Conservation (phyloP, 1,284 basidiomycete genomes). For the Cerrena zonata region DNA sequence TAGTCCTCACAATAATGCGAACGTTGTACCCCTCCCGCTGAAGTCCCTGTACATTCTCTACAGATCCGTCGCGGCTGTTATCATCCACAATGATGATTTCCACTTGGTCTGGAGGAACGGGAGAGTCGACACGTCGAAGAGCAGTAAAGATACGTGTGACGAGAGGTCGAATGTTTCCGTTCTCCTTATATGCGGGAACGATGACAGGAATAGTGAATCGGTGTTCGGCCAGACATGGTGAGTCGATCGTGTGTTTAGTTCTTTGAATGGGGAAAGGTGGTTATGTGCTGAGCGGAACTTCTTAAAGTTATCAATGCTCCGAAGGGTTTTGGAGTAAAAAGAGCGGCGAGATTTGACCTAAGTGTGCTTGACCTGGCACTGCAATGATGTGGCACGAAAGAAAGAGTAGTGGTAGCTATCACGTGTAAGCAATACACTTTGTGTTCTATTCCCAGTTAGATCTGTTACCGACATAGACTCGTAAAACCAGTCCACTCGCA, state of each 20-base stretch:
- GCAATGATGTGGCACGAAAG: neutral
- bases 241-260: neutral
- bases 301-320: too few species aligned
- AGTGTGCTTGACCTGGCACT: neutral
- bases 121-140: constrained; percentile 24
- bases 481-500: neutral
- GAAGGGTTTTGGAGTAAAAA: too few species aligned
- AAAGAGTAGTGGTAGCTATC: neutral
- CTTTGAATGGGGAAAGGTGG: neutral
- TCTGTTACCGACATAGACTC: too few species aligned
- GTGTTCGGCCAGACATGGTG: constrained; percentile 5
- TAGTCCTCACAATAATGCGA: constrained; percentile 36
- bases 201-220: constrained; percentile 35
- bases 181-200: constrained; percentile 44
- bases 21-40: constrained; percentile 37
- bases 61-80: constrained; percentile 41
- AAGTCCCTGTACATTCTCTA: constrained; percentile 34
- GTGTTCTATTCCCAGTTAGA: too few species aligned
- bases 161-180: constrained; percentile 37
- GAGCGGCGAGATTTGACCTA: neutral
- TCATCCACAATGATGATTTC: constrained; percentile 47
- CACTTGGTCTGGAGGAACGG: constrained; percentile 24
- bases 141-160: constrained; percentile 34
- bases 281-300: neutral
- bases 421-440: neutral